Percentiles rank a stretch among this genome's conserved stretches.
These are phyloP conservation scores for Monilinia fructicola DNA, from an alignment of 2,329 filamentous ascomycete genomes.

Conservation along the genomic window DNA sequence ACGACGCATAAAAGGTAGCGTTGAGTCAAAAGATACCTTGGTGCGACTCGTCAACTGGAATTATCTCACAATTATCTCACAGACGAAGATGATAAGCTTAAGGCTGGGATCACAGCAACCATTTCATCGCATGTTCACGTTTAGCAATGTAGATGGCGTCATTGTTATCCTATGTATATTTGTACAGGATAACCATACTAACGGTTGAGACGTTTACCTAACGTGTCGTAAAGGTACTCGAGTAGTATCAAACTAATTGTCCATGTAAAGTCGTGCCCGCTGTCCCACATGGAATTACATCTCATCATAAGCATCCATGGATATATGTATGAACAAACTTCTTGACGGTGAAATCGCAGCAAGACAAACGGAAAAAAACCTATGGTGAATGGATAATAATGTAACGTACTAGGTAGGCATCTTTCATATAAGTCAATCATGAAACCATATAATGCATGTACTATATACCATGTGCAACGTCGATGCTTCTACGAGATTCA, in stretches of 20 bases:
- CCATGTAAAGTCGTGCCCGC: no score
- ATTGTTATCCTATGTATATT: no score
- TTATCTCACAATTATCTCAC: neutral
- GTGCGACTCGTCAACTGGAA: neutral
- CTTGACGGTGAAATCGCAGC: neutral
- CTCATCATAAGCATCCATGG: constrained; percentile 12
- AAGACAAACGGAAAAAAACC: neutral
- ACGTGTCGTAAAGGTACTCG: neutral
- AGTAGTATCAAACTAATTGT: neutral
- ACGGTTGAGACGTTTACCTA: neutral
- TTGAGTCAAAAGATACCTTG: neutral
- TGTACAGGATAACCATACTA: no score
- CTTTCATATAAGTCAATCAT: constrained; percentile 24
- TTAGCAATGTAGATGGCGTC: neutral
- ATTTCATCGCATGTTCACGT: neutral
- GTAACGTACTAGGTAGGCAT: neutral
- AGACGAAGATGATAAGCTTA: neutral
- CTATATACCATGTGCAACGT: constrained; percentile 23
- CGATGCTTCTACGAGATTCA: constrained; percentile 34
- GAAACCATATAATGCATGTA: constrained; percentile 32
- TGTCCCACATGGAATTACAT: neutral
- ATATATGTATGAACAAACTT: neutral
- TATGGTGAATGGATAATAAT: neutral
- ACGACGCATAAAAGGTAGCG: no score
- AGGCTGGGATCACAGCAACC: neutral